These are phyloP conservation scores for Pseudocercospora vitis DNA, from an alignment of 2,329 filamentous ascomycete genomes.

Conservation along the genomic window DNA sequence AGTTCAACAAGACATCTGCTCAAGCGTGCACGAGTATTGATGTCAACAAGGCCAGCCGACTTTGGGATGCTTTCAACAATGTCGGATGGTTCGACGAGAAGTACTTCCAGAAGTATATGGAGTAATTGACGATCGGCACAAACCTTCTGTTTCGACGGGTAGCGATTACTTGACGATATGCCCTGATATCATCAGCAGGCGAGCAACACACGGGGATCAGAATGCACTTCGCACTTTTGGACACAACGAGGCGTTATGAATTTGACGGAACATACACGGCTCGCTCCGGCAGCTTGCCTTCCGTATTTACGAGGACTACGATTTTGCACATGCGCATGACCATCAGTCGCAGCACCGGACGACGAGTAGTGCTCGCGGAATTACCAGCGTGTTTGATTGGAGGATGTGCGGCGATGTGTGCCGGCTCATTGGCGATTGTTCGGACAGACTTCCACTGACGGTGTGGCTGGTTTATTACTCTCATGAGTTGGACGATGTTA, in stretches of 20 bases:
- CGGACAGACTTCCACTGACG: not conserved
- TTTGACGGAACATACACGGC: constrained; percentile 7
- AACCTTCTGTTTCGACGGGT: not conserved
- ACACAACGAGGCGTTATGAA: constrained; percentile 15
- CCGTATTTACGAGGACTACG: constrained; percentile 14
- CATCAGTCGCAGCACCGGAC: constrained; percentile 10
- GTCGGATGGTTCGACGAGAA: constrained; percentile 37
- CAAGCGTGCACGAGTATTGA: constrained; percentile 98
- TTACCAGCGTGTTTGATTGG: not conserved
- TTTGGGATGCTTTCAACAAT: constrained; percentile 85
- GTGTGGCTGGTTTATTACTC: not conserved
- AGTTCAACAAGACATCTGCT: constrained; percentile 92
- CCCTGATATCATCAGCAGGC: not conserved
- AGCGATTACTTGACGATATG: not conserved
- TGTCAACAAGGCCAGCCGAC: constrained; percentile 92
- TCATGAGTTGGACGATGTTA: constrained; percentile 16
- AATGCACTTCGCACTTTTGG: not conserved
- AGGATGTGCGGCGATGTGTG: constrained; percentile 9
- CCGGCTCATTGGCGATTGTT: constrained; percentile 6
- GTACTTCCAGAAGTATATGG: constrained; percentile 28
- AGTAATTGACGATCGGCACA: constrained; percentile 6
- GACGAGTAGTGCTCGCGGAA: not conserved
- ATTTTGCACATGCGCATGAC: constrained; percentile 11
- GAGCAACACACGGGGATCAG: not conserved
- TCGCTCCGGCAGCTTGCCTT: constrained; percentile 18